Base-by-base conservation (phyloP, 495 filamentous ascomycete genomes). In the Penicillium psychrofluorescens region DNA sequence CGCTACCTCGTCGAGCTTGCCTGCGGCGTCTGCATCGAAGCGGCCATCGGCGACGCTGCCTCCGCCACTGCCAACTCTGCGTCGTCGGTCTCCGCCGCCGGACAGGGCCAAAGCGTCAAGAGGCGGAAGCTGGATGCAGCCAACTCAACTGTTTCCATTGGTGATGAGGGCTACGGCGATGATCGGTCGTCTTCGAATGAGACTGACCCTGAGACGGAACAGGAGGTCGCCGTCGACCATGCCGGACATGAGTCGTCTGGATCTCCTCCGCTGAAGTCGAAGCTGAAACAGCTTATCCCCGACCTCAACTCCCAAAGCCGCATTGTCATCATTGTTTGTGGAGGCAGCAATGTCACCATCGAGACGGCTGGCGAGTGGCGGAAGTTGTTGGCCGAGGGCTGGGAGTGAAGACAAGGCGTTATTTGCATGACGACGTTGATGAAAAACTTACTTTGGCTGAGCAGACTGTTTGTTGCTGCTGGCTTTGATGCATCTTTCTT, bases 321-420 rank as follows among this genome's bases (percentile, higher is more conserved):
- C 47, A 77, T 97, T 27, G 88, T 96, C 6, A 71, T 97, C 41
- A 71, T 95, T 16, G 78, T 95, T 15, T 97, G 91, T 59, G 91
- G 91, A 0, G 91, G 91, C 8, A 81, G 75, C 36, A 85, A 85
- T 62, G 77, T 90, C 36, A 83, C 79, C 4, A 62, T 84, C 22
- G 79, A 84, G 13, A 77, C 81, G 56, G 61, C 95, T 53, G 67
- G 64, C 36, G 63, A 63, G 40, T 97, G 84, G 64, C 70, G 71
- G 55, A 62, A 74, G 66, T 51, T 67, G 57, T 38, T 73, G 46
- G 49, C 56, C 12, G 56, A 70, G 36, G 69, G 67, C 5, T 73
- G 67, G 69, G 55, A 22, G 22, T 22, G 22, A 22, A 22, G 22
- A 4, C 22, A 3, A 22, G 4, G 4, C 22, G 22, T 22, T 22